Base-by-base conservation (phyloP, 306 rosid genomes). In the Castanopsis chinensis region DNA sequence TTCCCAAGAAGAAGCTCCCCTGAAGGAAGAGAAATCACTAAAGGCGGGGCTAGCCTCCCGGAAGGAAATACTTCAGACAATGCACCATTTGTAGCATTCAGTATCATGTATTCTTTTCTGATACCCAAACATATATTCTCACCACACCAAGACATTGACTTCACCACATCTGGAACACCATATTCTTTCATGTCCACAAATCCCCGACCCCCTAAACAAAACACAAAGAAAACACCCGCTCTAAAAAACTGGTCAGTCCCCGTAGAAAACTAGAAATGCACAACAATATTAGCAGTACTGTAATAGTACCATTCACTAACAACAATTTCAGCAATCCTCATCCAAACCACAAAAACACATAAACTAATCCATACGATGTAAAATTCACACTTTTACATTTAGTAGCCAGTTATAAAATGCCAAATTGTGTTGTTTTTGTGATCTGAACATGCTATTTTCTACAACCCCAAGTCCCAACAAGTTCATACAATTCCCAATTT, bases 1-100 rank as follows among this genome's bases (percentile, higher is more conserved):
- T 96, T 96, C 57, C 98, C 97, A 27, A 96, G 98, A 79, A 96
- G 99, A 83, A 96, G 94, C 76, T 96, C 96, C n/a, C 99, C 99
- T 0, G 98, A 89, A 23, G 97, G 97, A 52, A 96, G 87, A 54
- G 99, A 89, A n/a, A 91, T 90, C 4, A 93, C 98, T 79, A 96
- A 76, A 33, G 99, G 99, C 2, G 99, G 96, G 1, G 98, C 98
- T 1, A 96, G 77, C 80, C 99, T 90, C 67, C 99, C 99, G 0
- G 99, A 88, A 64, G 99, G 93, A 81, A 93, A 96, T 27, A 96
- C 91, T 84, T 93, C 93, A 79, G 94, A 83, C 90, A 93, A 74
- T 12, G 96, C 81, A 1, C 98, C 99, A 8, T 81, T 96, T 0
- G 94, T 76, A 58, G 97, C 77, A 84, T 93, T 96, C 82, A 96